A percentile compares a stretch with the other conserved stretches of the same genome.
Conservation (phyloP, 345 rosid genomes). For the Lenwebbia sp. region DNA sequence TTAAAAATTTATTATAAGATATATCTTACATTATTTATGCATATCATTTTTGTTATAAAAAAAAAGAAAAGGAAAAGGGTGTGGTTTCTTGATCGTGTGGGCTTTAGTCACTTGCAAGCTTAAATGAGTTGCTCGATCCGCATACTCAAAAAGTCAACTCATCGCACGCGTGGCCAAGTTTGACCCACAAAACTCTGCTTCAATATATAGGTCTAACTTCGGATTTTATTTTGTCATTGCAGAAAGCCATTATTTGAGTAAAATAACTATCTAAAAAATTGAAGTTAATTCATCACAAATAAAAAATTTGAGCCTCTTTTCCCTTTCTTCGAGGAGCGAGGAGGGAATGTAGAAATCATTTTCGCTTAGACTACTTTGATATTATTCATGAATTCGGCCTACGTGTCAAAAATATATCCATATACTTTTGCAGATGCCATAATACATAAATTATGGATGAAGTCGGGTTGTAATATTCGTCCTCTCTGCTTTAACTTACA, state of each 20-base stretch:
- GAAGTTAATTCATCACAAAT: background rate
- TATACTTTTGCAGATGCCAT: rapidly evolving
- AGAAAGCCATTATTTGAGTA: background rate
- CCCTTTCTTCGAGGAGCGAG: rapidly evolving
- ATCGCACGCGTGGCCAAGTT: background rate
- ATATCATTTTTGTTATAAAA: background rate
- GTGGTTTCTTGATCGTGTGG: background rate
- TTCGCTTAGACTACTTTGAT: background rate
- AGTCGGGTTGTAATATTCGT: rapidly evolving
- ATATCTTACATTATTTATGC: background rate
- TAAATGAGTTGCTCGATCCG: background rate
- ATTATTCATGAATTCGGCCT: rapidly evolving
- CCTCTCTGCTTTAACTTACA: rapidly evolving
- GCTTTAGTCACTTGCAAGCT: background rate
- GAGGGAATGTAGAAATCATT: background rate
- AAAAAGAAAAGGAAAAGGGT: background rate
- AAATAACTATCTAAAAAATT: background rate
- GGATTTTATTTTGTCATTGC: no score
- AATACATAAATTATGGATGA: rapidly evolving
- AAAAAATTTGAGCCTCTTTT: background rate
- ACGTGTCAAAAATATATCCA: background rate
- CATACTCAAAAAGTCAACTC: background rate
- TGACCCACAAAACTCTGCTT: background rate
- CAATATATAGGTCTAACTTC: no score
- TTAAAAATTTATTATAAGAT: background rate